Conservation (phyloP, 257 asterid genomes). For the Solanum ossicruentum region DNA sequence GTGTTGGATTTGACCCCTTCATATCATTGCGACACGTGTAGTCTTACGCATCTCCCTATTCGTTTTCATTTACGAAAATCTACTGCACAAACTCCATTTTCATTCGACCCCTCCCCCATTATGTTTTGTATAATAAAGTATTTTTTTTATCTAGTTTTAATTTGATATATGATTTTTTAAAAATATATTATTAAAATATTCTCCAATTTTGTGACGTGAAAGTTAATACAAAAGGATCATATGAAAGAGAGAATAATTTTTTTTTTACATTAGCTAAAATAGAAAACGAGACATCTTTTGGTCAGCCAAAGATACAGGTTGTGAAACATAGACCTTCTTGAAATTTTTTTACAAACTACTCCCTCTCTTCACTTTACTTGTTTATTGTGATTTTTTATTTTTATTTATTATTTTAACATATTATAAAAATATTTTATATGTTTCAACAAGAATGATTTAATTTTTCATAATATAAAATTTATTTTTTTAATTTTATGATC, state of each 20-base stretch:
- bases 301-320: neutral
- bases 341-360: neutral
- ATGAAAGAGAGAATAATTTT: neutral
- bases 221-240: neutral
- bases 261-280: neutral
- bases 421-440: too few species aligned
- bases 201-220: neutral
- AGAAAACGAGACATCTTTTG: neutral
- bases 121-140: too few species aligned
- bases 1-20: neutral
- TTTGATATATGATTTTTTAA: too few species aligned
- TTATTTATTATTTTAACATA: too few species aligned
- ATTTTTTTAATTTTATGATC: too few species aligned
- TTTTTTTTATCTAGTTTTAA: too few species aligned
- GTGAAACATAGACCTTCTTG: neutral
- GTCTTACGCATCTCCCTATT: neutral
- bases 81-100: neutral
- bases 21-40: slow-evolving; percentile 2
- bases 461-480: too few species aligned
- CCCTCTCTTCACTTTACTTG: too few species aligned
- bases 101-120: neutral
- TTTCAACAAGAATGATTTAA: too few species aligned
- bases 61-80: slow-evolving; percentile 1
- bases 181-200: too few species aligned
- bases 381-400: too few species aligned